Conservation (phyloP, 2,329 filamentous ascomycete species). For the Diplodia seriata region DNA sequence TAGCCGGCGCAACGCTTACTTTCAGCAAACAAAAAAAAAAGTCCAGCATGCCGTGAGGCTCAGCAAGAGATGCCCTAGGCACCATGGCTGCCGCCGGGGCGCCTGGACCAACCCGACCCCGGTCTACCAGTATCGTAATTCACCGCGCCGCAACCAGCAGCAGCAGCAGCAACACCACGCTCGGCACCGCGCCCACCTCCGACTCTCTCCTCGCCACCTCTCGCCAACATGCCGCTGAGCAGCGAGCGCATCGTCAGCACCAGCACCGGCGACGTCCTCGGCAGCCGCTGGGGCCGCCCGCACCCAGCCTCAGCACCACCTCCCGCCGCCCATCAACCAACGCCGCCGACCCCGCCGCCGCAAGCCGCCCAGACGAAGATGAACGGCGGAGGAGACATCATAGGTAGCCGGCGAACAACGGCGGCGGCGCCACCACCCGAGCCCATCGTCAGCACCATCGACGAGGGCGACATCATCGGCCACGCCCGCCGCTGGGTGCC, state of each 20-base stretch:
- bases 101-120: conserved; percentile 4
- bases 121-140: background rate
- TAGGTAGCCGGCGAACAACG: background rate
- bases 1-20: background rate
- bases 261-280: conserved; percentile 18
- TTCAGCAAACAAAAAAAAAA: too few relatives aligned
- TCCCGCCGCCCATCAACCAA: background rate
- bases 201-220: background rate
- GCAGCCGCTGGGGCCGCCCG: conserved; percentile 12
- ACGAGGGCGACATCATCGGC: conserved; percentile 30
- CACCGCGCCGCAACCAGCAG: conserved; percentile 12
- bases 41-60: background rate
- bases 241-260: conserved; percentile 25
- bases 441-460: conserved; percentile 21
- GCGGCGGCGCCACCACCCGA: background rate
- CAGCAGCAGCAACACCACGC: background rate
- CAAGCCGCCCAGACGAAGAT: background rate
- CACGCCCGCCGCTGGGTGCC: conserved; percentile 8
- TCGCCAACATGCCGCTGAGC: background rate
- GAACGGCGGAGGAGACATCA: background rate
- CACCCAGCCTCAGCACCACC: background rate
- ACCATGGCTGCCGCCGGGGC: background rate
- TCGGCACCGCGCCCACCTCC: background rate
- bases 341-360: background rate
- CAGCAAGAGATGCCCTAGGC: background rate